Evolutionary conservation across 768 basidiomycete genomes (phyloP).

Genomic region (Agaricus subrufescens): DNA sequence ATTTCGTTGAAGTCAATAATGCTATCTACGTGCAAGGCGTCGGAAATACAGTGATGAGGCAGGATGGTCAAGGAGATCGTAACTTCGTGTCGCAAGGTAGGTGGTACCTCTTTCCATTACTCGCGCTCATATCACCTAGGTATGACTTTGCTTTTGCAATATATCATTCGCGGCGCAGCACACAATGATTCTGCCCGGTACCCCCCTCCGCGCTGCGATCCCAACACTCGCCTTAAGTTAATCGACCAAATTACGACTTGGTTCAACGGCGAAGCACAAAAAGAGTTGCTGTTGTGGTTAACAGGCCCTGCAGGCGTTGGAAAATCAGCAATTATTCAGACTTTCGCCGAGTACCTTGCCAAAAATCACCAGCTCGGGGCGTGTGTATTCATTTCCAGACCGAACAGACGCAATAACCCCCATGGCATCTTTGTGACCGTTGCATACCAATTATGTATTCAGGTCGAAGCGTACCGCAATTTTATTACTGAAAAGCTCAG

Average conservation of each 20-base stretch:
- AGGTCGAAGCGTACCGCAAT: not conserved
- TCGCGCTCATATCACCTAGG: not conserved
- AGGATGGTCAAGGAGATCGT: too few relatives aligned
- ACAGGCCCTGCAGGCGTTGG: not conserved
- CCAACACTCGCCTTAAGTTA: too few relatives aligned
- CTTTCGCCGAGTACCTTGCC: not conserved
- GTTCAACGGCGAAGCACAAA: too few relatives aligned
- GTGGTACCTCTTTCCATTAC: too few relatives aligned
- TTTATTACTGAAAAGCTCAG: not conserved
- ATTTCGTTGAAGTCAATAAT: too few relatives aligned
- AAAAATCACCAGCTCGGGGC: not conserved
- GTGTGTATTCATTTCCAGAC: conserved; percentile 3
- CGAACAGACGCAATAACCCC: not conserved
- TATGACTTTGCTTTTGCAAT: not conserved
- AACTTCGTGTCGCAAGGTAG: too few relatives aligned
- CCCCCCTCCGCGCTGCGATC: too few relatives aligned
- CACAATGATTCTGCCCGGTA: not conserved
- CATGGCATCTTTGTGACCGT: not conserved
- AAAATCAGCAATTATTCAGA: conserved; percentile 4
- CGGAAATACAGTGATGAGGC: too few relatives aligned
- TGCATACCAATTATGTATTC: not conserved
- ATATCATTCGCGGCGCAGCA: not conserved
- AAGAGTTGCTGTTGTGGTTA: too few relatives aligned
- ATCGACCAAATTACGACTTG: too few relatives aligned
- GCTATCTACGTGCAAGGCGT: too few relatives aligned